Evolutionary conservation across 2,329 filamentous ascomycete genomes (phyloP).

Genomic region (Talaromyces sp.): DNA sequence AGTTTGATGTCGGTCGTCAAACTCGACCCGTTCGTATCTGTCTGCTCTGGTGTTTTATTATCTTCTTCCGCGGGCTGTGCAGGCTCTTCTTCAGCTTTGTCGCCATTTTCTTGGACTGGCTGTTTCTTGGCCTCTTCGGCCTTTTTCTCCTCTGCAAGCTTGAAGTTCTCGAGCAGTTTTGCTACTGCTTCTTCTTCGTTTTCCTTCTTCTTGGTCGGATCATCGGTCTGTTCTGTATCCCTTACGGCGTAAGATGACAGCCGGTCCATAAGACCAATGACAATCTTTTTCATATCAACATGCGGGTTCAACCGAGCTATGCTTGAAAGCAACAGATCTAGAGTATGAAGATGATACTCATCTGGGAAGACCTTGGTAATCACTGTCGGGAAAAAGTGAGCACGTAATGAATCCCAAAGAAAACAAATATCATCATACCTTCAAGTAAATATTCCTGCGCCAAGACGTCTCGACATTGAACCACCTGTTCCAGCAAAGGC

Average conservation of each 20-base stretch:
- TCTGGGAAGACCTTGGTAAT: slow-evolving; percentile 99
- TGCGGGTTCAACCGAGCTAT: slow-evolving; percentile 91
- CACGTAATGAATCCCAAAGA: slow-evolving; percentile 16
- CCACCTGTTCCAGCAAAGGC: slow-evolving; percentile 89
- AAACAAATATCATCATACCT: slow-evolving; percentile 35
- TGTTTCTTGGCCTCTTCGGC: slow-evolving; percentile 50
- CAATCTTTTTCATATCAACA: slow-evolving; percentile 96
- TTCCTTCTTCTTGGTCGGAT: slow-evolving; percentile 67
- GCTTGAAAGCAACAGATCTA: slow-evolving; percentile 90
- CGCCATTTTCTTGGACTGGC: slow-evolving; percentile 31
- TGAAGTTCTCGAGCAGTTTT: slow-evolving; percentile 70
- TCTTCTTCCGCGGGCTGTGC: slow-evolving; percentile 17
- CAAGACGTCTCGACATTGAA: slow-evolving; percentile 93
- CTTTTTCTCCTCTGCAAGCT: slow-evolving; percentile 39
- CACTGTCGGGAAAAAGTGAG: slow-evolving; percentile 46
- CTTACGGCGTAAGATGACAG: slow-evolving; percentile 90
- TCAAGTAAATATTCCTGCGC: slow-evolving; percentile 96
- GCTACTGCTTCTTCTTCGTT: slow-evolving; percentile 78
- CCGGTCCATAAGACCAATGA: slow-evolving; percentile 96
- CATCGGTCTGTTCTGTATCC: slow-evolving; percentile 66
- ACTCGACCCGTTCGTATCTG: slow-evolving; percentile 29
- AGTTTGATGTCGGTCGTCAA: slow-evolving; percentile 65
- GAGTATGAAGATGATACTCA: slow-evolving; percentile 93
- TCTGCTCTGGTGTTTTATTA: slow-evolving; percentile 20
- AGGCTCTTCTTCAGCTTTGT: slow-evolving; percentile 12